phyloP scores from a whole-genome alignment of 495 filamentous ascomycete species.

The Patellaria atrata region DNA sequence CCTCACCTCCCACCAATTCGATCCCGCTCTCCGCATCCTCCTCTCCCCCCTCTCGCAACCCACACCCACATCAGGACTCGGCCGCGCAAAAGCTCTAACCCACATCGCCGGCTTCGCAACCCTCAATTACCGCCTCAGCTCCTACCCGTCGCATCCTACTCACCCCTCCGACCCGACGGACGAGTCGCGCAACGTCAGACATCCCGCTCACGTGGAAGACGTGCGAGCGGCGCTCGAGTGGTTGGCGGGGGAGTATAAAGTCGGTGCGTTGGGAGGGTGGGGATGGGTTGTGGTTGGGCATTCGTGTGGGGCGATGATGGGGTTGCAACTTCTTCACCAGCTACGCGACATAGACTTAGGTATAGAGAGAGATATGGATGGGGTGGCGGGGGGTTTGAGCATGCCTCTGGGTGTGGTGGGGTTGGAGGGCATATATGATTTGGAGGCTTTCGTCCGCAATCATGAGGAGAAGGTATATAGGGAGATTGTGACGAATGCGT shows the following conservation, averaged over 20 bases:
- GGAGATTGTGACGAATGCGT: slow-evolving; percentile 46
- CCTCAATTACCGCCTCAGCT: slow-evolving; percentile 20
- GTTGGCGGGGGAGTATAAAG: slow-evolving; percentile 4
- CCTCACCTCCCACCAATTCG: slow-evolving; percentile 3
- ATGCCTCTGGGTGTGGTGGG: slow-evolving; percentile 41
- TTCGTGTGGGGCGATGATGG: slow-evolving; percentile 18
- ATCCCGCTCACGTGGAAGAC: slow-evolving; percentile 17
- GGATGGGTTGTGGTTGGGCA: slow-evolving; percentile 17
- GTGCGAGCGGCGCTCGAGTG: slow-evolving; percentile 8
- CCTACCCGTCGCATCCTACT: slow-evolving; percentile 11
- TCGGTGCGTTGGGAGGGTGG: slow-evolving; percentile 5
- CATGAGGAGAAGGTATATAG: slow-evolving; percentile 37
- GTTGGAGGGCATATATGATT: slow-evolving; percentile 52
- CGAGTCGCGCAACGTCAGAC: slow-evolving; percentile 6
- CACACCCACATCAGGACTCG: no score
- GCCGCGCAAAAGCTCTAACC: background rate
- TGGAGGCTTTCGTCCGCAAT: slow-evolving; percentile 37
- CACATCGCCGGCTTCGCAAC: slow-evolving; percentile 16
- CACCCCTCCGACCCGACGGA: slow-evolving; percentile 6
- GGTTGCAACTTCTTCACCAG: slow-evolving; percentile 9
- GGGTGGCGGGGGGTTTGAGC: background rate
- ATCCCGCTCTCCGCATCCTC: slow-evolving; percentile 12
- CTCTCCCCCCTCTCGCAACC: background rate
- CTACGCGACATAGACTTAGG: slow-evolving; percentile 3
- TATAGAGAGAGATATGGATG: no score